Evolutionary conservation across 176 grass and related monocot species (phyloP), one percentile per base, ranked within the genome.

Genomic region (Coix lacrymajobi): DNA sequence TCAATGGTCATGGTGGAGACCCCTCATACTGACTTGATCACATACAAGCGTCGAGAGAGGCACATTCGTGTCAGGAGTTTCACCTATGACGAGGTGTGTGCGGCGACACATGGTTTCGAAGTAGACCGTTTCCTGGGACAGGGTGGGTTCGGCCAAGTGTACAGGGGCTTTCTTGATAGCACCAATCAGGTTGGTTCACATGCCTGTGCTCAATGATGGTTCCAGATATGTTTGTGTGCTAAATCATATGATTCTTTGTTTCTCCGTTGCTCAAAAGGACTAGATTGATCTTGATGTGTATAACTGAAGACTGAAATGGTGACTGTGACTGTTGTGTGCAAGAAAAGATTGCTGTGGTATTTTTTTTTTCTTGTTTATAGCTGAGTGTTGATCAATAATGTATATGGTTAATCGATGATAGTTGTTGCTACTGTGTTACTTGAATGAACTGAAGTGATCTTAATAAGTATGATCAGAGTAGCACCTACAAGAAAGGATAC

Each of bases 61-160:
- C 29, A 11, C 43, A 38, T 56, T 26, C 3, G 8, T 57, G 33
- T 30, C 58, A 4, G 66, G 34, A 20, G 15, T 51, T 80, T 76
- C 49, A 69, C 62, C 49, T 85, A 62, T 37, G 13, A 39, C 1
- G 62, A 89, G 31, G 38, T 83, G 69, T 34, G 48, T 82, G 51
- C 4, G 10, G 88, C 88, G 20, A 90, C 85, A 45, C 51, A 16
- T 37, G 80, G 83, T 34, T 93, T 90, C 6, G 61, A 69, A 31
- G 68, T 5, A 70, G 75, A 88, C 69, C 54, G 16, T 20, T 60
- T 88, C 58, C 66, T 90, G 12, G 91, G 91, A 68, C 69, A 88
- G 65, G 88, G 91, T 36, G 88, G 88, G 13, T 94, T 94, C 14
- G 85, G 88, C 30, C 66, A 67, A 46, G 92, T 94, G 76, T 94